A percentile compares a stretch with the other conserved stretches of the same genome.
Conservation (phyloP, 129 eudicot genomes). For the Flaveria bidentis region DNA sequence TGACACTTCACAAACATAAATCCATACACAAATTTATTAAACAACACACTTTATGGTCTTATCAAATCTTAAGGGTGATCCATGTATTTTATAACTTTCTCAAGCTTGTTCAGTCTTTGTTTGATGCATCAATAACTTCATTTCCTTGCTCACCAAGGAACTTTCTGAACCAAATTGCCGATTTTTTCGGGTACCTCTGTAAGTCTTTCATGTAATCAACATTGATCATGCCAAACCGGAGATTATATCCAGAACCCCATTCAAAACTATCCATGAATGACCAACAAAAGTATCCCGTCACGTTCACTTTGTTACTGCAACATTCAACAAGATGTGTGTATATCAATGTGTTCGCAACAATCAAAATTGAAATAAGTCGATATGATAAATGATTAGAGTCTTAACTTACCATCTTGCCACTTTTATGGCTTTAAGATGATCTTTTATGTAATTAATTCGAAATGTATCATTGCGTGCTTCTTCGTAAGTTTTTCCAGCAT, state of each 20-base stretch:
- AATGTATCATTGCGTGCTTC: conserved; percentile 25
- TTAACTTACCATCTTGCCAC: conserved; percentile 12
- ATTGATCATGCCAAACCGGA: conserved; percentile 51
- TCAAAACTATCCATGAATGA: conserved; percentile 60
- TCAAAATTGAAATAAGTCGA: not conserved
- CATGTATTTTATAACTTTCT: not conserved
- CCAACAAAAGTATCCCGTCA: conserved; percentile 54
- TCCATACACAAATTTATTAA: not conserved
- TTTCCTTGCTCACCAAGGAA: conserved; percentile 23
- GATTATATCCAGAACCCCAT: conserved; percentile 44
- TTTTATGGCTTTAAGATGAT: conserved; percentile 27
- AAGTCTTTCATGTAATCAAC: conserved; percentile 41
- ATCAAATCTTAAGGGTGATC: not conserved
- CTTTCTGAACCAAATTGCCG: conserved; percentile 51
- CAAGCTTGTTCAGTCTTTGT: conserved; percentile 9
- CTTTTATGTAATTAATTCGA: conserved; percentile 25
- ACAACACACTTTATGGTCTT: not conserved
- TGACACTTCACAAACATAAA: not conserved
- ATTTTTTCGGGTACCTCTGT: conserved; percentile 51
- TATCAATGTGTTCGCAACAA: not conserved
- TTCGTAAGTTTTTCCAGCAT: conserved; percentile 17
- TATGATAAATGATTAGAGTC: not conserved
- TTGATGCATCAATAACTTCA: not conserved
- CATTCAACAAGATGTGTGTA: not conserved
- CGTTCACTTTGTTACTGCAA: conserved; percentile 21